Conservation (phyloP, 805 yeast species). For the Starmerella etchellsii region DNA sequence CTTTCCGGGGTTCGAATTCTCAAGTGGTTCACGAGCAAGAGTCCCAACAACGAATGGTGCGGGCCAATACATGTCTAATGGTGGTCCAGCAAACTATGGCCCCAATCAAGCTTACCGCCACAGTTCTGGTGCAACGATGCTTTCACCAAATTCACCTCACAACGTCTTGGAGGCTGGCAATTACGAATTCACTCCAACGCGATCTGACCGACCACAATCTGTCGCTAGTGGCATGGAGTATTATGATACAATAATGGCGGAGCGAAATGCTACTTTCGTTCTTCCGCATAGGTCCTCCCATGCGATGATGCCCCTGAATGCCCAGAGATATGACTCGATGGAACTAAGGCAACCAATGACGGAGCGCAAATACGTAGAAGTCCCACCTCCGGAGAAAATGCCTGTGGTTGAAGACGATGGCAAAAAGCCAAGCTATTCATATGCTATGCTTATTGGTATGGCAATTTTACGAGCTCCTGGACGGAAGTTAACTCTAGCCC, state of each 20-base stretch:
- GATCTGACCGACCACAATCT: neutral
- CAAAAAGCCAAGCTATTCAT: constrained; percentile 82
- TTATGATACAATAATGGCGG: neutral
- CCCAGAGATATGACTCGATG: too few species aligned
- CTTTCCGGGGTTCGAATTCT: neutral
- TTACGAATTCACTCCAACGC: neutral
- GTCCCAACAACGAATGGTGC: too few species aligned
- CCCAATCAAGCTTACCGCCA: too few species aligned
- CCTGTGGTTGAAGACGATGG: constrained; percentile 40
- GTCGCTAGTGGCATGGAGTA: neutral
- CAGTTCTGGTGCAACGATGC: neutral
- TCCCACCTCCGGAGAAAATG: constrained; percentile 23
- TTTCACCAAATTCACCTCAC: neutral
- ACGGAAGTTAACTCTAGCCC: constrained; percentile 61
- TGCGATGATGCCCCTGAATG: too few species aligned
- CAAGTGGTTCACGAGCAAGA: too few species aligned
- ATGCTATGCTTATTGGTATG: constrained; percentile 87
- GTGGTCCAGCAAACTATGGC: too few species aligned
- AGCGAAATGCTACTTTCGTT: neutral
- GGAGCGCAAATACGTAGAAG: neutral
- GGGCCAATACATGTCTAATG: too few species aligned
- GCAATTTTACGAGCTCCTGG: constrained; percentile 73
- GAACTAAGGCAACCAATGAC: too few species aligned
- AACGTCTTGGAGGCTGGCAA: neutral
- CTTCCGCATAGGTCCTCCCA: too few species aligned